Evolutionary conservation across 192 early-diverging fungal genomes (phyloP).

Genomic region (Linnemannia exigua): DNA sequence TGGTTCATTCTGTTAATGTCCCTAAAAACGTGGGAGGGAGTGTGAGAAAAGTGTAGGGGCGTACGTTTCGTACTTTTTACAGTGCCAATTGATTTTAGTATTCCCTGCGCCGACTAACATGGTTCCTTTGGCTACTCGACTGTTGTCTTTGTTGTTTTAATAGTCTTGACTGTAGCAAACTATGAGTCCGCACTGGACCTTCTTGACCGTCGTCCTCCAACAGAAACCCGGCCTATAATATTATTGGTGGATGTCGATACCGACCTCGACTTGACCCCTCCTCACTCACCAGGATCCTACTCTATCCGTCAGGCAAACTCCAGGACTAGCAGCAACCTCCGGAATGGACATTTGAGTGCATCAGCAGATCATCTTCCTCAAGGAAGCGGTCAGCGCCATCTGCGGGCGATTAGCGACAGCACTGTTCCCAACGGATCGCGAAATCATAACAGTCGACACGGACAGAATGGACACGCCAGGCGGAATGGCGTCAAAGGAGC

Average conservation of each 20-base stretch:
- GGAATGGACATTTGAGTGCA: constrained; percentile 4
- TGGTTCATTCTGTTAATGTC: background rate
- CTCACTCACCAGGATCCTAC: constrained; percentile 19
- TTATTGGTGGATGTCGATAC: constrained; percentile 51
- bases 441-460: constrained; percentile 8
- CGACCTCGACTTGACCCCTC: constrained; percentile 12
- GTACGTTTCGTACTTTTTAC: background rate
- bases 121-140: background rate
- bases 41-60: constrained; percentile 5
- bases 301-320: background rate
- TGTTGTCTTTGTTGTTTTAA: background rate
- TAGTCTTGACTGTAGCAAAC: constrained; percentile 39
- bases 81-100: background rate
- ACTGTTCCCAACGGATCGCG: constrained; percentile 13
- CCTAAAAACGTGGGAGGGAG: constrained; percentile 16
- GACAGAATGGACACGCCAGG: background rate
- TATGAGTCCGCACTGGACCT: constrained; percentile 33
- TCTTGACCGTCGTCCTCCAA: constrained; percentile 30
- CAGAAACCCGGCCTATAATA: constrained; percentile 41
- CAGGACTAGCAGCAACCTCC: background rate
- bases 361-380: background rate
- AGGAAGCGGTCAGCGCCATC: constrained; percentile 27
- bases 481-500: constrained; percentile 4
- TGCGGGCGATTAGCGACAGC: constrained; percentile 34
- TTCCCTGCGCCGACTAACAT: background rate